Evolutionary conservation across 768 basidiomycete genomes (phyloP), one percentile per base, ranked within the genome.

Genomic region (Panaeolus cyanescens): DNA sequence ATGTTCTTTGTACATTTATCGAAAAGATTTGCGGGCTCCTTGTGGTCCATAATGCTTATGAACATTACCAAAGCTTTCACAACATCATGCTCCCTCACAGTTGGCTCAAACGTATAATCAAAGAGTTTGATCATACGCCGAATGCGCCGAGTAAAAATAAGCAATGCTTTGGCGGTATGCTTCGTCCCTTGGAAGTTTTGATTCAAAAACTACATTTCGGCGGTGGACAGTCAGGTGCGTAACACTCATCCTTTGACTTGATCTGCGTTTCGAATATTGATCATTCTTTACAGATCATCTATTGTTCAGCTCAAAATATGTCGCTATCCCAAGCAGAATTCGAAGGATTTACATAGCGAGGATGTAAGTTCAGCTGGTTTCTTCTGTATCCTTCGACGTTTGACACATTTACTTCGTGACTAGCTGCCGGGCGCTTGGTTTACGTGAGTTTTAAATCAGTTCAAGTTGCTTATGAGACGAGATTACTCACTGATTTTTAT

Each of bases 41-140:
- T 4, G 71, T 83, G 4, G 57, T 88, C 2, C 73, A 74, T 1
- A 66, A 67, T 39, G 70, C 69, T 0, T 67, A 71, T 59, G 63
- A 65, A 30, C 36, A 62, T 12, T 20, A 20, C 3, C 40, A 64
- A 42, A 45, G 63, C 15, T 68, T 85, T 0, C 81, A 88, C 65
- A 74, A 76, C 15, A 64, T 85, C 28, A 79, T 80, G 4, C 75
- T 89, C 32, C 88, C 88, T 0, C 78, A 78, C 2, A 81, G 78
- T 56, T 89, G 86, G 86, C 65, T 86, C 19, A 32, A 73, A 15
- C 60, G 62, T 17, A 56, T 70, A 57, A 61, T 72, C 10, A 4
- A 30, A 13, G 40, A 40, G 28, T 58, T 68, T 20, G 56, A 66
- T 28, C 37, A 59, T 5, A 62, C 13, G 63, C 63, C n/a, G 9